A percentile compares a stretch with the other conserved stretches of the same genome.
These are phyloP conservation scores for Danielozyma ontarioensis DNA, from an alignment of 805 yeast genomes.

Conservation along the genomic window DNA sequence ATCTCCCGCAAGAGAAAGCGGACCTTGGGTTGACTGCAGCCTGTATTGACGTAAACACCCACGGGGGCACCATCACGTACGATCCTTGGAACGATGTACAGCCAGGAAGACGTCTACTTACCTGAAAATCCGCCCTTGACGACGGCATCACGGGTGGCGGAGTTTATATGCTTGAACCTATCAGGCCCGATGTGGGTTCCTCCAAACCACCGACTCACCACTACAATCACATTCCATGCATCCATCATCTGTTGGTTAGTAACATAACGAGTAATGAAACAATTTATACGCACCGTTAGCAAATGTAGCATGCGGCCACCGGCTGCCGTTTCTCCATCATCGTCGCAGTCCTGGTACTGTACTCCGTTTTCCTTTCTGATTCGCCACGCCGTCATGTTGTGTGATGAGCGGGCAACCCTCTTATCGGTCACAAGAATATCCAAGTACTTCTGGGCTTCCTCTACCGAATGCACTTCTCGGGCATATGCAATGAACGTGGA, in stretches of 20 bases:
- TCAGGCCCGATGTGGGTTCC: slow-evolving; percentile 91
- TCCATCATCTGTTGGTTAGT: slow-evolving; percentile 54
- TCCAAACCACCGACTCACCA: slow-evolving; percentile 89
- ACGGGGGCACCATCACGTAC: too few species aligned
- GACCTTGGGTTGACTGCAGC: too few species aligned
- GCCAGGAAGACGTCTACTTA: too few species aligned
- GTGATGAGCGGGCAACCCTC: slow-evolving; percentile 63
- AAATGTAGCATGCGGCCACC: slow-evolving; percentile 83
- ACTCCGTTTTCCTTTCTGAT: slow-evolving; percentile 54
- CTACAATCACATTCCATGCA: slow-evolving; percentile 78
- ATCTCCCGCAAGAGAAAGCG: neutral
- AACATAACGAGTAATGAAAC: slow-evolving; percentile 3
- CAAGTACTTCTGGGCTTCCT: slow-evolving; percentile 56
- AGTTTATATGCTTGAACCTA: slow-evolving; percentile 87
- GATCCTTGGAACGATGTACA: too few species aligned
- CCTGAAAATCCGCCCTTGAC: slow-evolving; percentile 53
- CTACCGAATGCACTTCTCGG: slow-evolving; percentile 53
- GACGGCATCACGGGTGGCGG: slow-evolving; percentile 82
- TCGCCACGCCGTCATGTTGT: slow-evolving; percentile 86
- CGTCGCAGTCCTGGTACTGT: slow-evolving; percentile 80
- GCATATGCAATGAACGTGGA: slow-evolving; percentile 84
- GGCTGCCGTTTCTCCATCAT: slow-evolving; percentile 96
- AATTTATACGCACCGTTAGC: slow-evolving; percentile 44
- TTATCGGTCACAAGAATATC: slow-evolving; percentile 55
- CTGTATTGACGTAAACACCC: too few species aligned